Percentiles rank a stretch among this genome's conserved stretches.
phyloP scores from a whole-genome alignment of 495 filamentous ascomycete genomes.

The Corynascus novoguineensis region DNA sequence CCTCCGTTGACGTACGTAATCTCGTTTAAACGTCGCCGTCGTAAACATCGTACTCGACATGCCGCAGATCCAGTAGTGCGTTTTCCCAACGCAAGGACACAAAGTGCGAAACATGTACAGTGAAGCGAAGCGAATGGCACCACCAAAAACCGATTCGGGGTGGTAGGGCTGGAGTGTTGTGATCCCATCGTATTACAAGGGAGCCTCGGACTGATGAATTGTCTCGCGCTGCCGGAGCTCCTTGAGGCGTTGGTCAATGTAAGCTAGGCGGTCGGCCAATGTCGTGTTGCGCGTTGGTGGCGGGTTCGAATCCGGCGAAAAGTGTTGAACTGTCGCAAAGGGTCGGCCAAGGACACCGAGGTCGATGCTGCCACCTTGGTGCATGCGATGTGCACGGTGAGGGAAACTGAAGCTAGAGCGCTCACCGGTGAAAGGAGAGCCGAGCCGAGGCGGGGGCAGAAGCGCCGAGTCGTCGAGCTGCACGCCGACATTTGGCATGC shows the following conservation, averaged over 20 bases:
- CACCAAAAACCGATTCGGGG: neutral
- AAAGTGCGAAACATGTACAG: constrained; percentile 7
- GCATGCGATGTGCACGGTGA: constrained; percentile 36
- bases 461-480: constrained; percentile 22
- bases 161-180: neutral
- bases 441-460: constrained; percentile 39
- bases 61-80: neutral
- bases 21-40: neutral
- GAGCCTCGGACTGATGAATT: constrained; percentile 37
- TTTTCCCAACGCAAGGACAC: too few species aligned
- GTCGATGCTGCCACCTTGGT: constrained; percentile 36
- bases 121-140: constrained; percentile 5
- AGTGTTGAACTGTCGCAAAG: constrained; percentile 42
- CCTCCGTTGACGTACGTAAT: neutral
- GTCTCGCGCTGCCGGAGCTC: constrained; percentile 41
- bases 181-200: constrained; percentile 26
- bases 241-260: constrained; percentile 48
- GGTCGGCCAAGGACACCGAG: constrained; percentile 41
- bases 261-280: constrained; percentile 43
- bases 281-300: constrained; percentile 31
- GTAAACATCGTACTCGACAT: neutral
- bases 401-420: constrained; percentile 47
- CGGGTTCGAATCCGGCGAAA: constrained; percentile 24
- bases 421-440: constrained; percentile 46
- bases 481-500: constrained; percentile 21